Evolutionary conservation across 768 basidiomycete species (phyloP).

Genomic region (Boletales sp.): DNA sequence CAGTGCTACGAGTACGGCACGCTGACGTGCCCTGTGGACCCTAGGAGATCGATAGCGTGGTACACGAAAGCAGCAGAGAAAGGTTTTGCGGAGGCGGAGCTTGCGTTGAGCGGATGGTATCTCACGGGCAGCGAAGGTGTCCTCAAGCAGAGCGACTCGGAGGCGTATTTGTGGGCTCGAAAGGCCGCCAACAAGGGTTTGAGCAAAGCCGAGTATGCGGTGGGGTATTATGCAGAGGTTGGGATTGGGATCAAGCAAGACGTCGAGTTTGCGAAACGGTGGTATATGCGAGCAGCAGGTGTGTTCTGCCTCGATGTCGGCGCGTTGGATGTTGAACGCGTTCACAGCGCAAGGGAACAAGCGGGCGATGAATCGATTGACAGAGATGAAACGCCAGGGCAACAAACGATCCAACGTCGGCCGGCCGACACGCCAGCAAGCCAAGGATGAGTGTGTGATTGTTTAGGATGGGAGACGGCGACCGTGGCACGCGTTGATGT

Average conservation of each 20-base stretch:
- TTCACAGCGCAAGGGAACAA: conserved; percentile 68
- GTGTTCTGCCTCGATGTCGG: conserved; percentile 26
- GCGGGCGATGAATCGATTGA: conserved; percentile 74
- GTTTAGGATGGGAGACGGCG: conserved; percentile 36
- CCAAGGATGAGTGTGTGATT: conserved; percentile 91
- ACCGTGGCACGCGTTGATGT: not conserved
- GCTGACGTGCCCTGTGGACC: conserved; percentile 88
- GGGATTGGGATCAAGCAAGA: conserved; percentile 98
- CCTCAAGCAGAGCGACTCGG: conserved; percentile 94
- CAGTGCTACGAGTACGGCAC: conserved; percentile 93
- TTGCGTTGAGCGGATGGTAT: conserved; percentile 98
- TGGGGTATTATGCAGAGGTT: conserved; percentile 96
- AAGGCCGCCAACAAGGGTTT: conserved; percentile 95
- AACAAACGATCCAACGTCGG: conserved; percentile 73
- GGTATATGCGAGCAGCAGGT: conserved; percentile 99
- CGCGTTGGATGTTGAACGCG: conserved; percentile 1
- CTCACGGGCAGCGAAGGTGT: conserved; percentile 94
- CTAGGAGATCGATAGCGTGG: conserved; percentile 94
- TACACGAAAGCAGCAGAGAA: conserved; percentile 98
- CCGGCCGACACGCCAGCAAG: conserved; percentile 89
- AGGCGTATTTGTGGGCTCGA: conserved; percentile 98
- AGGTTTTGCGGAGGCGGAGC: conserved; percentile 90
- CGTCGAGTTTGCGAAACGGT: conserved; percentile 90
- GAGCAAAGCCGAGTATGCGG: conserved; percentile 97
- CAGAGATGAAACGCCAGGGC: conserved; percentile 90